A percentile compares a stretch with the other conserved stretches of the same genome.
phyloP scores from a whole-genome alignment of 306 rosid species.

The Pterocarpus santalinus region DNA sequence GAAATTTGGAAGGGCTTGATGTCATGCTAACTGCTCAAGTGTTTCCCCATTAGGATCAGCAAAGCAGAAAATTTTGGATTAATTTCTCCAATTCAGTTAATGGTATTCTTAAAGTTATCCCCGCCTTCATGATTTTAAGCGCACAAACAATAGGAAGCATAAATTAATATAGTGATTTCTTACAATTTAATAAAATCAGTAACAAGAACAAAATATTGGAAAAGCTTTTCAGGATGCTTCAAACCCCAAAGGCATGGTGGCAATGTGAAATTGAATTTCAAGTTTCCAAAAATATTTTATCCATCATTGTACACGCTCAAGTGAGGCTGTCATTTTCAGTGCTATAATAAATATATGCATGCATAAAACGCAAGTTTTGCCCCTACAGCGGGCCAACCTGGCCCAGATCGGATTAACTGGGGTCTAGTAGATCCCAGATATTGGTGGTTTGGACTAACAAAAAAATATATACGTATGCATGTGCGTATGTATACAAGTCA shows the following conservation, averaged over 20 bases:
- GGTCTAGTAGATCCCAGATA: background rate
- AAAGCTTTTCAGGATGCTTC: slow-evolving; percentile 19
- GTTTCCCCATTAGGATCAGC: slow-evolving; percentile 9
- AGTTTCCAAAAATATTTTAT: background rate
- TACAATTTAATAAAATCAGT: slow-evolving; percentile 25
- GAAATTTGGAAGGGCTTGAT: slow-evolving; percentile 1
- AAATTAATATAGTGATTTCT: slow-evolving; percentile 25
- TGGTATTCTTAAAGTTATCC: slow-evolving; percentile 6
- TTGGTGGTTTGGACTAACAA: background rate
- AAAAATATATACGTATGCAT: background rate
- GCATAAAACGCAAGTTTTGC: background rate
- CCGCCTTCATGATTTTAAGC: slow-evolving; percentile 31
- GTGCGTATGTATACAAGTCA: background rate
- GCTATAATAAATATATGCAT: background rate
- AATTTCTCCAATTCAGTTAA: slow-evolving; percentile 15
- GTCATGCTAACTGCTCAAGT: background rate
- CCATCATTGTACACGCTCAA: slow-evolving; percentile 27
- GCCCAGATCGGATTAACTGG: background rate
- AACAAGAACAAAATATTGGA: background rate
- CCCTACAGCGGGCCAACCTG: background rate
- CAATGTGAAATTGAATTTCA: slow-evolving; percentile 24
- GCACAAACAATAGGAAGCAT: slow-evolving; percentile 16
- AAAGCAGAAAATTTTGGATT: slow-evolving; percentile 24
- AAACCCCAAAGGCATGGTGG: background rate
- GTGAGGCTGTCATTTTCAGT: slow-evolving; percentile 19